Evolutionary conservation across 805 yeast species (phyloP).

Genomic region (Soucietia sequanensis): DNA sequence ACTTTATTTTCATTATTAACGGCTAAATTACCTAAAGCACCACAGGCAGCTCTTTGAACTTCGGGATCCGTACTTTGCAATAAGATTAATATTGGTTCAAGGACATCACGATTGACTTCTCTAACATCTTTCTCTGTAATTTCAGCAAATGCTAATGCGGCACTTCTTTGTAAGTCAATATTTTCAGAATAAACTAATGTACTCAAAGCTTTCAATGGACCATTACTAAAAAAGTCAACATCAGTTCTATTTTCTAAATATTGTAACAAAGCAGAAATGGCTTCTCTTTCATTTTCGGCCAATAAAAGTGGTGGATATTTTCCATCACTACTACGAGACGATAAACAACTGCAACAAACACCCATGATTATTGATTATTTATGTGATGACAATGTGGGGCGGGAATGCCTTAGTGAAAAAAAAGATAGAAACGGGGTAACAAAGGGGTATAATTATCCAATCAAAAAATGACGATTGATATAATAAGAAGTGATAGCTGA

Average conservation of each 20-base stretch:
- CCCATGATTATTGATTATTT: constrained; percentile 31
- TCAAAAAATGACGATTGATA: no score
- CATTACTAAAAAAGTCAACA: constrained; percentile 84
- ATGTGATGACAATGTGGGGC: no score
- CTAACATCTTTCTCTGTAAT: constrained; percentile 95
- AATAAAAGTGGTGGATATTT: constrained; percentile 70
- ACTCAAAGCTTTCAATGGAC: constrained; percentile 84
- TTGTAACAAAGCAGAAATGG: constrained; percentile 85
- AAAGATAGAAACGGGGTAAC: neutral
- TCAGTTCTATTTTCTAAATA: constrained; percentile 84
- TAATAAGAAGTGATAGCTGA: no score
- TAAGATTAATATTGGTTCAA: constrained; percentile 88
- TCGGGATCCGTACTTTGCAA: constrained; percentile 87
- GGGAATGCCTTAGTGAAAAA: no score
- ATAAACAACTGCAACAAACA: constrained; percentile 41
- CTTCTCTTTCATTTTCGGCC: constrained; percentile 96
- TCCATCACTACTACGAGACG: constrained; percentile 49
- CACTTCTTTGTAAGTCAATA: constrained; percentile 91
- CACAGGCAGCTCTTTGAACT: constrained; percentile 98
- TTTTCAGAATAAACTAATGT: constrained; percentile 94
- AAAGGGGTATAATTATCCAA: neutral
- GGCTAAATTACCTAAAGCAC: constrained; percentile 97
- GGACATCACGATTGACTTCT: constrained; percentile 84
- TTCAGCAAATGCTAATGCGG: constrained; percentile 97
- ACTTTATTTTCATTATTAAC: constrained; percentile 94